A percentile compares a stretch with the other conserved stretches of the same genome.
Evolutionary conservation across 2,329 filamentous ascomycete genomes (phyloP).

Genomic region (Rutstroemia sydowiana): DNA sequence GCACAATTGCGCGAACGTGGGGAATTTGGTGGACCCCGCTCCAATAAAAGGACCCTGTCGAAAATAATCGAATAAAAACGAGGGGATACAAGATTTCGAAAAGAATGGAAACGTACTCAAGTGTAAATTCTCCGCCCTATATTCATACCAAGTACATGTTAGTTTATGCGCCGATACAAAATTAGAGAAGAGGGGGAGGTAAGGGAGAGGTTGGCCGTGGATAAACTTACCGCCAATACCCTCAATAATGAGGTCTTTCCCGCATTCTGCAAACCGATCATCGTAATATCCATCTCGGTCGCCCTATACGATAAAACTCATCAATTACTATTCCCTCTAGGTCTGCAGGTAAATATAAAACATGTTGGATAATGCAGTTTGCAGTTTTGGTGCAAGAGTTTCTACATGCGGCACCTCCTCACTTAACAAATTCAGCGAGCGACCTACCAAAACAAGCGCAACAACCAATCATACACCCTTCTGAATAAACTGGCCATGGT

Average conservation of each 20-base stretch:
- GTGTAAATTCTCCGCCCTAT: conserved; percentile 95
- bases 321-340: not conserved
- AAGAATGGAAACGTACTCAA: conserved; percentile 67
- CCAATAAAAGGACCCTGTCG: not conserved
- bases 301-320: conserved; percentile 52
- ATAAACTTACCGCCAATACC: conserved; percentile 77
- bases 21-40: conserved; percentile 10
- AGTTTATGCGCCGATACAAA: conserved; percentile 27
- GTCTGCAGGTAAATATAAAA: not conserved
- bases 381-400: not conserved
- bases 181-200: not conserved
- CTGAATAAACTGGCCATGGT: conserved; percentile 88
- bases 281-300: conserved; percentile 98
- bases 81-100: not conserved
- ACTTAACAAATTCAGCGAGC: not conserved
- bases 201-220: not conserved
- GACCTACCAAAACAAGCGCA: conserved; percentile 92
- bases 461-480: conserved; percentile 94
- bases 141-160: conserved; percentile 25
- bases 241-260: conserved; percentile 93
- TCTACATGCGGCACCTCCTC: not conserved
- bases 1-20: conserved; percentile 7
- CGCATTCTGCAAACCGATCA: conserved; percentile 96
- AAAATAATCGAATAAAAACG: not conserved
- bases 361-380: not conserved